Conservation (phyloP, 805 yeast species). For the Alloascoidea africana region DNA sequence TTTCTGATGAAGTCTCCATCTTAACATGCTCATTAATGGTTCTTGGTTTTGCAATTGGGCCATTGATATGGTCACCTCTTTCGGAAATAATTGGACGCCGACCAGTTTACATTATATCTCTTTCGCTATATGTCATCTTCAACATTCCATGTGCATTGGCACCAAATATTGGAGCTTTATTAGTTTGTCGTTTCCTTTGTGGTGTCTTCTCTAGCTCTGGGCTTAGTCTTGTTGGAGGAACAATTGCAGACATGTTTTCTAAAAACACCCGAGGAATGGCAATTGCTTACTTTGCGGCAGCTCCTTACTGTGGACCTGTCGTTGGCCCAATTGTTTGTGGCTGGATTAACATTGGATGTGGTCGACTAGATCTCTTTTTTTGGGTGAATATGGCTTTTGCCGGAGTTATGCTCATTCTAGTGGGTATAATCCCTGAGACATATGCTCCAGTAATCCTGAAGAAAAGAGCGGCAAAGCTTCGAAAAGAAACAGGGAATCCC, state of each 20-base stretch:
- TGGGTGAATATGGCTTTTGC: slow-evolving; percentile 94
- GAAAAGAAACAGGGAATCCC: slow-evolving; percentile 72
- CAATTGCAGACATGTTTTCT: slow-evolving; percentile 82
- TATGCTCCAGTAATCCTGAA: slow-evolving; percentile 80
- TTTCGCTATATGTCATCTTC: slow-evolving; percentile 60
- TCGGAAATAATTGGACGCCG: slow-evolving; percentile 78
- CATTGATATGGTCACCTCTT: slow-evolving; percentile 79
- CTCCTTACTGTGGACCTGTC: slow-evolving; percentile 90
- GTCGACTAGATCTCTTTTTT: slow-evolving; percentile 44
- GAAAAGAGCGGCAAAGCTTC: slow-evolving; percentile 46
- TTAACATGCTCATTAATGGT: slow-evolving; percentile 80
- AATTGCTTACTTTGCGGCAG: slow-evolving; percentile 81
- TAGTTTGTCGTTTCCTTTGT: slow-evolving; percentile 73
- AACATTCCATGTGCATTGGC: slow-evolving; percentile 81
- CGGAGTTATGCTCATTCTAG: slow-evolving; percentile 63
- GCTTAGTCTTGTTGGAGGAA: slow-evolving; percentile 77
- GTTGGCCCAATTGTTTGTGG: slow-evolving; percentile 83
- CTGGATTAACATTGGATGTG: slow-evolving; percentile 61
- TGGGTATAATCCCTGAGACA: slow-evolving; percentile 71
- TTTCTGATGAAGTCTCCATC: slow-evolving; percentile 64
- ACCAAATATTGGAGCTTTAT: slow-evolving; percentile 64
- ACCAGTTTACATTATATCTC: slow-evolving; percentile 66
- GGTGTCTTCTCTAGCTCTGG: slow-evolving; percentile 83
- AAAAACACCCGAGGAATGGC: slow-evolving; percentile 73
- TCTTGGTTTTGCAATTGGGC: slow-evolving; percentile 77